Conservation (phyloP, 2,329 filamentous ascomycete species). For the Trichoderma hamatum region DNA sequence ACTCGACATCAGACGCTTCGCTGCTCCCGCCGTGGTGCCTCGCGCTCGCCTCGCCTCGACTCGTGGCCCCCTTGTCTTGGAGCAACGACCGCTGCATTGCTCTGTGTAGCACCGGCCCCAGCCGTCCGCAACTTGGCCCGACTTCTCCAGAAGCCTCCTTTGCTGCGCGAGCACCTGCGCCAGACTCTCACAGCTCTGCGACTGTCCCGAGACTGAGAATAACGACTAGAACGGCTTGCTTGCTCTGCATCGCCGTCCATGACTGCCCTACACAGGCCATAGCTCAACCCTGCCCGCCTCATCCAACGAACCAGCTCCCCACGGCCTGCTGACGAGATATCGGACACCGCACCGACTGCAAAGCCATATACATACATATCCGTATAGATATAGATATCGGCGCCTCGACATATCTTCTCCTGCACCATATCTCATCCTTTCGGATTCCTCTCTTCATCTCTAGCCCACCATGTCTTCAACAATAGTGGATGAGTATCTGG, state of each 20-base stretch:
- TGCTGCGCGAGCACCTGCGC: constrained; percentile 5
- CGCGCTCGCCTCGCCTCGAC: not conserved
- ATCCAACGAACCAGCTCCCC: not conserved
- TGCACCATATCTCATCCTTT: not conserved
- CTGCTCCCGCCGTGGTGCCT: constrained; percentile 17
- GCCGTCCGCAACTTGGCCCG: constrained; percentile 12
- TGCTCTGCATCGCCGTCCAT: constrained; percentile 22
- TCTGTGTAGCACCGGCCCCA: constrained; percentile 22
- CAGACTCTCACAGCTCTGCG: constrained; percentile 1
- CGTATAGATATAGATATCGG: constrained; percentile 3
- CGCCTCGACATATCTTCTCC: constrained; percentile 13
- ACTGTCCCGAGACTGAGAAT: not conserved
- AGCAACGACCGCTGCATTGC: constrained; percentile 13
- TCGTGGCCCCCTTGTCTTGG: constrained; percentile 13
- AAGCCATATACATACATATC: constrained; percentile 13
- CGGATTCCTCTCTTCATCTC: not conserved
- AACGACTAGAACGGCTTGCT: constrained; percentile 7
- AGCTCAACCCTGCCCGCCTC: constrained; percentile 18
- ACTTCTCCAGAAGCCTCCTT: not conserved
- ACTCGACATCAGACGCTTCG: not conserved
- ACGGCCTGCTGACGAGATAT: constrained; percentile 18
- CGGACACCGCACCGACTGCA: constrained; percentile 17
- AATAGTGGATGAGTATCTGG: constrained; percentile 64
- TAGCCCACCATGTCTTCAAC: constrained; percentile 46
- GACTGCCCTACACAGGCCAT: constrained; percentile 19